Base-by-base conservation (phyloP, 2,329 filamentous ascomycete species). In the Clarireedia homoeocarpa region DNA sequence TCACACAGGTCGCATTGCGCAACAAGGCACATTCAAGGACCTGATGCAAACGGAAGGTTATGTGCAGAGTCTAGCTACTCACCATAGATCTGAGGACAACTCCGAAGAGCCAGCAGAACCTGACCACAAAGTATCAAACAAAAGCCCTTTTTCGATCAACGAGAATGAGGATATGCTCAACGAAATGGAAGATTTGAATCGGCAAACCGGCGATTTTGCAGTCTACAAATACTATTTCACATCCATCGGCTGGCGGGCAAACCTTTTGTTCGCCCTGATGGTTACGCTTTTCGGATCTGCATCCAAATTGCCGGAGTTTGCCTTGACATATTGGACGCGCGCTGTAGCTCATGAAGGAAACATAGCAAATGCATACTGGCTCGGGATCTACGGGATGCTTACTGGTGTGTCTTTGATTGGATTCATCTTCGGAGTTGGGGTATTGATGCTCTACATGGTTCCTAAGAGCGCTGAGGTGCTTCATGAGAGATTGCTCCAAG, bases 401-500 rank as follows among this genome's bases (percentile, higher is more conserved):
- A 40, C 53, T 24, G 47, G 24, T n/a, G 23, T 55, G 44, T 17
- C 36, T 24, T 9, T 55, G 12, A 15, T 55, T 38, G 47, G 53
- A 36, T 55, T 55, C 14, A 20, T 51, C 14, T 26, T 20, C 6
- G 6, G 38, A 6, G 10, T 34, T 55, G 42, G 7, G 4, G 42
- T 71, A 69, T 72, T 80, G 59, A 73, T 79, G 44, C 75, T 80
- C 34, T 74, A 70, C 2, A 78, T 80, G 74, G 74, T 80, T 3
- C 77, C 77, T 3, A 73, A 72, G 30, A 78, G 77, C 26, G 76
- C 75, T 2, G 71, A 74, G 53, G 71, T 62, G 38, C 77, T 81
- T 57, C 79, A 82, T 58, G 69, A 70, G 54, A 73, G 67, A 40
- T 67, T 81, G 1, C 65, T 81, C 9, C 69, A 70, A 10, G 78